phyloP scores from a whole-genome alignment of 164 flowering plant genomes.

The Stephania cephalantha region DNA sequence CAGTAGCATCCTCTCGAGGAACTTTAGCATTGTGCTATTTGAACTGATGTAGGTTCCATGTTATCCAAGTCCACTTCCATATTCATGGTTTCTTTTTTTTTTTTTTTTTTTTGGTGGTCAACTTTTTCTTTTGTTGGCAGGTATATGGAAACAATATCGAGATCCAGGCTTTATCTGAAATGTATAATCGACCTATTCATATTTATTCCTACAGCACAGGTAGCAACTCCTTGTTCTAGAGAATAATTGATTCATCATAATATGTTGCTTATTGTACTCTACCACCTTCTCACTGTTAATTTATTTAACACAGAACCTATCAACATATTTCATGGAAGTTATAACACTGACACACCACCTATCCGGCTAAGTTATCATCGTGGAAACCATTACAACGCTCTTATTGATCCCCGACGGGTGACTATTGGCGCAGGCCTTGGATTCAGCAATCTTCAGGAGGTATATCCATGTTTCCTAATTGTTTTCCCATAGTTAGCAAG shows the following conservation, averaged over 20 bases:
- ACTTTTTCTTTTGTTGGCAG: constrained; percentile 26
- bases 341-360: constrained; percentile 82
- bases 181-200: constrained; percentile 97
- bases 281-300: constrained; percentile 3
- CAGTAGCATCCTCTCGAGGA: neutral
- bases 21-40: neutral
- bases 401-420: constrained; percentile 87
- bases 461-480: constrained; percentile 22
- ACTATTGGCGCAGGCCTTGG: constrained; percentile 98
- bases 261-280: neutral
- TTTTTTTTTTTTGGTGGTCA: neutral
- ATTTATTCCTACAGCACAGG: constrained; percentile 94
- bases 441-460: constrained; percentile 85
- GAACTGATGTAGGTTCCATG: neutral
- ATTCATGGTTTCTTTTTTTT: neutral
- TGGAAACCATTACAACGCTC: constrained; percentile 97
- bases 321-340: constrained; percentile 91
- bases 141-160: constrained; percentile 97
- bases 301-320: constrained; percentile 68
- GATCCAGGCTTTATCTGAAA: constrained; percentile 91
- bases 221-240: constrained; percentile 14
- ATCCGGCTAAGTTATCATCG: constrained; percentile 88
- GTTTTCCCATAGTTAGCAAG: neutral
- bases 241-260: neutral
- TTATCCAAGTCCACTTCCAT: neutral